Evolutionary conservation across 192 early-diverging fungal genomes (phyloP).

Genomic region (Paraglomus occultum): DNA sequence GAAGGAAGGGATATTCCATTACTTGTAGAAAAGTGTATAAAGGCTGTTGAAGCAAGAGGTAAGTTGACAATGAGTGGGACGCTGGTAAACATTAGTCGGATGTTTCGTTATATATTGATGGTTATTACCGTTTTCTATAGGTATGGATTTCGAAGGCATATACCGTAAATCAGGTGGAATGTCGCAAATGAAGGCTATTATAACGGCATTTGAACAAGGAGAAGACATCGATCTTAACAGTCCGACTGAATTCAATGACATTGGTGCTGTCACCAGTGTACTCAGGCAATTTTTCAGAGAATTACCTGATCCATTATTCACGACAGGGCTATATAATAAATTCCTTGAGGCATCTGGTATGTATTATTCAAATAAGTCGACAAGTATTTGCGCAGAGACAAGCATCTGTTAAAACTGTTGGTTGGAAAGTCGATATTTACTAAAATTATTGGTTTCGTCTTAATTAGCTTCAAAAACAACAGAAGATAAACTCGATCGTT

Average conservation of each 20-base stretch:
- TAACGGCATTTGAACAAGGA: constrained; percentile 60
- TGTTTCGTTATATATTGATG: no score
- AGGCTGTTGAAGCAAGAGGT: constrained; percentile 59
- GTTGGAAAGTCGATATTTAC: not conserved
- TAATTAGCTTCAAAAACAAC: constrained; percentile 30
- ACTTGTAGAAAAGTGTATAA: constrained; percentile 65
- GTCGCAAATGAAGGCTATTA: constrained; percentile 64
- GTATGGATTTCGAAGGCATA: constrained; percentile 74
- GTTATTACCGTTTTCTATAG: constrained; percentile 19
- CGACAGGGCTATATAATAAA: constrained; percentile 63
- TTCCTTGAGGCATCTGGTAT: constrained; percentile 60
- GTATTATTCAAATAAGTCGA: not conserved
- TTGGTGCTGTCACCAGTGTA: constrained; percentile 75
- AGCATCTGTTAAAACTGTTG: not conserved
- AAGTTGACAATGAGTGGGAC: not conserved
- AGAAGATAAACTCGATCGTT: constrained; percentile 47
- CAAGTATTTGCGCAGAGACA: not conserved
- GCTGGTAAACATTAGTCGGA: no score
- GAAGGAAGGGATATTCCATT: constrained; percentile 64
- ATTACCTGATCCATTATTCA: constrained; percentile 70
- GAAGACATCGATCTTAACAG: constrained; percentile 49
- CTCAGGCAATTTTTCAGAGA: constrained; percentile 81
- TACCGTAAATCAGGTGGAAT: constrained; percentile 80
- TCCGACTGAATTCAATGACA: constrained; percentile 61
- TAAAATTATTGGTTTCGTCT: constrained; percentile 19